A percentile compares a stretch with the other conserved stretches of the same genome.
phyloP scores from a whole-genome alignment of 2,329 filamentous ascomycete species.

The Apiospora koreana region DNA sequence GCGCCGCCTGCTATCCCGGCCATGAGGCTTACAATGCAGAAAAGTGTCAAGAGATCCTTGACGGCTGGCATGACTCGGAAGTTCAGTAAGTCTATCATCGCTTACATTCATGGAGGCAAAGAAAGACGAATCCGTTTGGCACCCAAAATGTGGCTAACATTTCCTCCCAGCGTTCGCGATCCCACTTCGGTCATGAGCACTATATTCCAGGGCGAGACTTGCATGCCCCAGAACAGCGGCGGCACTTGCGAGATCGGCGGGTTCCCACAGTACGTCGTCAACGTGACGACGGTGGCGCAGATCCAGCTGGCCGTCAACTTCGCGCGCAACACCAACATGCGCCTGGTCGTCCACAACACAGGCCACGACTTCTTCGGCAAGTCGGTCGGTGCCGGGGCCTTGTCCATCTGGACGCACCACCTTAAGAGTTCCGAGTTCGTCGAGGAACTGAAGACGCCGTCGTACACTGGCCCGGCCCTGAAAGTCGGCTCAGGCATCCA shows the following conservation, averaged over 20 bases:
- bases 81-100: background rate
- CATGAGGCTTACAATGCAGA: background rate
- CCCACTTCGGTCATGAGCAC: slow-evolving; percentile 16
- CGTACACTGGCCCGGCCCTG: slow-evolving; percentile 44
- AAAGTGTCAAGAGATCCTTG: background rate
- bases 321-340: slow-evolving; percentile 44
- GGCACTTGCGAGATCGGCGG: slow-evolving; percentile 20
- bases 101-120: too few relatives aligned
- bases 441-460: slow-evolving; percentile 24
- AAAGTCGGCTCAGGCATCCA: slow-evolving; percentile 56
- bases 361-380: slow-evolving; percentile 50
- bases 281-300: slow-evolving; percentile 32
- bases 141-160: background rate
- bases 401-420: slow-evolving; percentile 38
- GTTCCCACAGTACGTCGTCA: slow-evolving; percentile 41
- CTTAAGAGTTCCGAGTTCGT: slow-evolving; percentile 31
- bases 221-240: slow-evolving; percentile 20
- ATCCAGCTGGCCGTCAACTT: background rate
- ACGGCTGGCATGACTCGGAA: background rate
- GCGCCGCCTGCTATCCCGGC: background rate
- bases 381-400: slow-evolving; percentile 35
- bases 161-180: background rate
- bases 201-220: slow-evolving; percentile 28
- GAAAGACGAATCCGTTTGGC: background rate
- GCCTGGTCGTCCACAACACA: slow-evolving; percentile 50